These are phyloP conservation scores for Sonneratia alba DNA, from an alignment of 345 rosid species.

Conservation along the genomic window DNA sequence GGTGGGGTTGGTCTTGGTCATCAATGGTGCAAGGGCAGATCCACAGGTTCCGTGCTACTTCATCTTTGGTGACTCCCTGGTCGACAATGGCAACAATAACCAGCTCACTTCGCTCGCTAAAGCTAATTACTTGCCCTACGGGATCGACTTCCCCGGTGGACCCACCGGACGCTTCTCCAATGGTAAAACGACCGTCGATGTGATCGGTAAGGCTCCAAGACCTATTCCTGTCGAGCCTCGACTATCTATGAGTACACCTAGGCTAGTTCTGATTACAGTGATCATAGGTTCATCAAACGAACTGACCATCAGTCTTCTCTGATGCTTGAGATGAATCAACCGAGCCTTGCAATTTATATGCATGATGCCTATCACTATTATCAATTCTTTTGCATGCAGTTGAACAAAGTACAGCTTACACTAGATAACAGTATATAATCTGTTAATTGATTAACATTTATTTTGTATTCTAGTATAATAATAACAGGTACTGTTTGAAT, in stretches of 20 bases:
- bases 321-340: too few relatives aligned
- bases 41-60: slow-evolving; percentile 79
- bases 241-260: too few relatives aligned
- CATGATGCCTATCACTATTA: background rate
- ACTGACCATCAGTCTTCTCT: too few relatives aligned
- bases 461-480: background rate
- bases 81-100: slow-evolving; percentile 84
- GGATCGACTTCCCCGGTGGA: slow-evolving; percentile 61
- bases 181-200: slow-evolving; percentile 71
- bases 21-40: slow-evolving; percentile 18
- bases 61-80: slow-evolving; percentile 84
- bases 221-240: too few relatives aligned
- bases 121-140: slow-evolving; percentile 73
- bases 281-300: too few relatives aligned
- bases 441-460: too few relatives aligned
- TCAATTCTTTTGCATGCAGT: background rate
- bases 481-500: background rate
- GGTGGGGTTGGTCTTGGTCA: slow-evolving; percentile 3
- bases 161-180: slow-evolving; percentile 81
- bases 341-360: too few relatives aligned
- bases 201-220: slow-evolving; percentile 31
- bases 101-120: slow-evolving; percentile 51
- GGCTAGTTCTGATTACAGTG: too few relatives aligned
- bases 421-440: too few relatives aligned
- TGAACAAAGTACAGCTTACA: background rate